phyloP scores from a whole-genome alignment of 139 green algal species.

The Tetradesmus lagerheimii region DNA sequence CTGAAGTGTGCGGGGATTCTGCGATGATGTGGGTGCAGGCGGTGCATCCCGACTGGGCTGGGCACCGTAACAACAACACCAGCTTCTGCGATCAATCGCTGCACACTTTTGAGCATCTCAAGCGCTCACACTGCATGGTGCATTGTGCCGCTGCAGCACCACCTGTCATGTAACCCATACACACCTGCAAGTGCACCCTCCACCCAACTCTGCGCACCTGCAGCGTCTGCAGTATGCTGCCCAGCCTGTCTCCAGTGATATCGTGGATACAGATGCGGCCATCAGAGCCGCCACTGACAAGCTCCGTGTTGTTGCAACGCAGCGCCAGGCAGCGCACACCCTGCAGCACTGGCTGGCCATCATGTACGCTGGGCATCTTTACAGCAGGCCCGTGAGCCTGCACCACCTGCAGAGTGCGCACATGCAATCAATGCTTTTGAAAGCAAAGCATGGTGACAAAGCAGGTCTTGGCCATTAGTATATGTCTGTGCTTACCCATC shows the following conservation, averaged over 20 bases:
- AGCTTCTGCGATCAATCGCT: too few relatives aligned
- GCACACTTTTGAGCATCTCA: too few relatives aligned
- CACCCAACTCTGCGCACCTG: constrained; percentile 44
- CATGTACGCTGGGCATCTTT: constrained; percentile 54
- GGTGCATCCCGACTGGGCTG: too few relatives aligned
- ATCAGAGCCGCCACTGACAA: constrained; percentile 65
- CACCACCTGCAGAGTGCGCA: constrained; percentile 48
- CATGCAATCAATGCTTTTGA: too few relatives aligned
- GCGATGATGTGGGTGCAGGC: too few relatives aligned
- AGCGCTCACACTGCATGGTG: background rate
- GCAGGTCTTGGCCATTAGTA: too few relatives aligned
- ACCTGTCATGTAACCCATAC: background rate
- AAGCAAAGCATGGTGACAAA: too few relatives aligned
- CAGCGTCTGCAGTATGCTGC: constrained; percentile 59
- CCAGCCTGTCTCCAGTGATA: constrained; percentile 55
- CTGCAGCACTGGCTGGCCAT: constrained; percentile 56
- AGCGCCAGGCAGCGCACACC: constrained; percentile 66
- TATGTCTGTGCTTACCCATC: too few relatives aligned
- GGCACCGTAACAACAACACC: too few relatives aligned
- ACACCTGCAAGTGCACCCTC: too few relatives aligned
- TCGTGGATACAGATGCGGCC: constrained; percentile 66
- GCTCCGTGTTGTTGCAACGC: constrained; percentile 63
- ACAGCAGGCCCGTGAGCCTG: constrained; percentile 60
- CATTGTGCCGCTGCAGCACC: background rate
- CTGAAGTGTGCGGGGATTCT: too few relatives aligned